Evolutionary conservation across 202 grass and related monocot genomes (phyloP), one percentile per base, ranked within the genome.

Genomic region (Musa balbisiana): DNA sequence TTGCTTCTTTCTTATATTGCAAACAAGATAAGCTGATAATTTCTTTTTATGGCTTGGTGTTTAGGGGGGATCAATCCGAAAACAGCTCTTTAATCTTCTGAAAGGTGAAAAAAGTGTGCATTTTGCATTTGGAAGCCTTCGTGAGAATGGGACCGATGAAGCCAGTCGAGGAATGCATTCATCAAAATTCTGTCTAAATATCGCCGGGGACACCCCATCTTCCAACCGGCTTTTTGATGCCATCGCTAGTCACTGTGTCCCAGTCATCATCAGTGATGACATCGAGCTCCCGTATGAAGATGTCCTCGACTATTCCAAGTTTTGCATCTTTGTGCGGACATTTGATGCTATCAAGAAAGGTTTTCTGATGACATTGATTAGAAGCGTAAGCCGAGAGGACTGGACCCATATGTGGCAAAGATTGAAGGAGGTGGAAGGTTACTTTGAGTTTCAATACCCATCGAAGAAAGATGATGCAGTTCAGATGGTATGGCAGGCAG

Each of bases 251-350:
- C 92, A 96, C 55, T 96, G 92, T 29, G 85, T 96, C 23, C 92
- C 92, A 14, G 89, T 96, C 74, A 92, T 92, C 73, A 92, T 96
- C 58, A 91, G 86, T 19, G 92, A 96, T 4, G 87, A 96, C 27
- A 96, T 96, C 11, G 95, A 99, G 80, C 91, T 99, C 53, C 91
- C 91, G 16, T 99, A 86, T 0, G 95, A 99, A 76, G 91, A 99
- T 53, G 82, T 87, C 51, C 64, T 99, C 9, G 83, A 99, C 33
- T 99, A 94, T 75, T 99, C 91, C 26, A 77, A 94, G 43, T 95
- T 99, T 73, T 94, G 91, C 78, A 78, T 99, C 64, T 94, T 94
- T 80, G 89, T 99, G 14, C 84, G 81, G 12, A 85, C 87, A 0
- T 89, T 83, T 2, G 87, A 99, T 78, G 89, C 91, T n/a, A 71